Evolutionary conservation across 768 basidiomycete genomes (phyloP).

Genomic region (Porpolomopsis calyptriformis): DNA sequence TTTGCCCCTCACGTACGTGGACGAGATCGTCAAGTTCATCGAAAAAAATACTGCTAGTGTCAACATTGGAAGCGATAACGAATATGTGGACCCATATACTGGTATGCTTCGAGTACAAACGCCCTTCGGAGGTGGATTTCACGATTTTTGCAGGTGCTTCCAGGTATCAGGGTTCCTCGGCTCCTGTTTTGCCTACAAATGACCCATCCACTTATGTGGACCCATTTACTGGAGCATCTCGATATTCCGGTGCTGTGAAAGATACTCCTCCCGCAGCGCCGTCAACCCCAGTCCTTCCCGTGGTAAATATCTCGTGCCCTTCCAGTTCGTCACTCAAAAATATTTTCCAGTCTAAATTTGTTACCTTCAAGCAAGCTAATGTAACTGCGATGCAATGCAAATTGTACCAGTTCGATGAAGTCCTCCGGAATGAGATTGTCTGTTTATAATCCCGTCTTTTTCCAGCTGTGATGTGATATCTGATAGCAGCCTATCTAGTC

Average conservation of each 20-base stretch:
- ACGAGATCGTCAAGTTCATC: conserved; percentile 88
- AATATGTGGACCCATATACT: conserved; percentile 84
- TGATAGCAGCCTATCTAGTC: conserved; percentile 32
- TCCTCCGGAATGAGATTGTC: conserved; percentile 58
- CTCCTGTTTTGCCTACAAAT: conserved; percentile 20
- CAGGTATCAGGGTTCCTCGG: conserved; percentile 42
- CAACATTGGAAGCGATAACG: conserved; percentile 49
- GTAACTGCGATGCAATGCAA: conserved; percentile 73
- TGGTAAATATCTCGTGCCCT: conserved; percentile 24
- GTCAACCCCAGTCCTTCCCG: conserved; percentile 34
- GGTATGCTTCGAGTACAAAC: conserved; percentile 33
- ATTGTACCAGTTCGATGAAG: conserved; percentile 63
- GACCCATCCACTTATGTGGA: conserved; percentile 38
- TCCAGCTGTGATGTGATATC: neutral
- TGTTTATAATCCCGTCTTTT: conserved; percentile 15
- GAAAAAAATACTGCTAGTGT: conserved; percentile 83
- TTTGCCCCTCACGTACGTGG: conserved; percentile 70
- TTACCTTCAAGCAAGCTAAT: conserved; percentile 79
- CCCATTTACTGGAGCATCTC: conserved; percentile 61
- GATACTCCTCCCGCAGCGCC: conserved; percentile 24
- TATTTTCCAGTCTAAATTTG: conserved; percentile 39
- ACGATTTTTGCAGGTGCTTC: conserved; percentile 39
- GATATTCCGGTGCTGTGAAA: conserved; percentile 40
- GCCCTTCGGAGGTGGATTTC: conserved; percentile 5
- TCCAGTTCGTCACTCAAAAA: neutral